Conservation (phyloP, 2,329 filamentous ascomycete species). For the Penicillium sp. region DNA sequence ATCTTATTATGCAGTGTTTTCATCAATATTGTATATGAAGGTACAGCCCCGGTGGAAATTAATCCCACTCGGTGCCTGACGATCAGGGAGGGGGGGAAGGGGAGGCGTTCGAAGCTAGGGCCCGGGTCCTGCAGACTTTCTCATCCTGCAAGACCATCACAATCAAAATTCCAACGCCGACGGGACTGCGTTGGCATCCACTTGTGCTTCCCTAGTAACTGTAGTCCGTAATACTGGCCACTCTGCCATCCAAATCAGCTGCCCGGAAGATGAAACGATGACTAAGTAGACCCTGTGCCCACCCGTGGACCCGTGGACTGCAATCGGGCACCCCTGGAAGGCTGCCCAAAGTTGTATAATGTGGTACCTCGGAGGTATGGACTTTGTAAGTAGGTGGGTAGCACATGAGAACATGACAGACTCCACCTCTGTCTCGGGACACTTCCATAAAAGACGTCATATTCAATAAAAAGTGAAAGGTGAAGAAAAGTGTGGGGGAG, state of each 20-base stretch:
- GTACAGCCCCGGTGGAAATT: not conserved
- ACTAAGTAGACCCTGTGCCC: not conserved
- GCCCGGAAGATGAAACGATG: not conserved
- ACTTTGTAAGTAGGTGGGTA: not conserved
- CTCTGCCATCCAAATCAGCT: not conserved
- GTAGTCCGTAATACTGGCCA: not conserved
- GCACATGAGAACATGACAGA: not conserved
- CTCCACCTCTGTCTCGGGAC: not conserved
- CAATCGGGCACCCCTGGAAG: not conserved
- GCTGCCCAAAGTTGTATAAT: not conserved
- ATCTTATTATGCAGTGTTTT: not conserved
- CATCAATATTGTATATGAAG: not conserved
- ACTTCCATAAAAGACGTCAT: not conserved
- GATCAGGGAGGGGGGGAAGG: conserved; percentile 15
- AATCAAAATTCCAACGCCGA: not conserved
- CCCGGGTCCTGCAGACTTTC: not conserved
- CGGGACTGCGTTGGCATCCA: not conserved
- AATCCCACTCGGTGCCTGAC: conserved; percentile 10
- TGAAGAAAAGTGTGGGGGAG: conserved; percentile 14
- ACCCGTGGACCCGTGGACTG: not conserved
- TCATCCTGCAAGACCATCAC: not conserved
- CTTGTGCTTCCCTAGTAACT: not conserved
- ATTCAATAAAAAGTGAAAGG: not conserved
- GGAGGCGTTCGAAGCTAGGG: not conserved
- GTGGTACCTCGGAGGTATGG: not conserved